phyloP scores from a whole-genome alignment of 108 stramenopile genomes.

The Skeletonema tropicum region DNA sequence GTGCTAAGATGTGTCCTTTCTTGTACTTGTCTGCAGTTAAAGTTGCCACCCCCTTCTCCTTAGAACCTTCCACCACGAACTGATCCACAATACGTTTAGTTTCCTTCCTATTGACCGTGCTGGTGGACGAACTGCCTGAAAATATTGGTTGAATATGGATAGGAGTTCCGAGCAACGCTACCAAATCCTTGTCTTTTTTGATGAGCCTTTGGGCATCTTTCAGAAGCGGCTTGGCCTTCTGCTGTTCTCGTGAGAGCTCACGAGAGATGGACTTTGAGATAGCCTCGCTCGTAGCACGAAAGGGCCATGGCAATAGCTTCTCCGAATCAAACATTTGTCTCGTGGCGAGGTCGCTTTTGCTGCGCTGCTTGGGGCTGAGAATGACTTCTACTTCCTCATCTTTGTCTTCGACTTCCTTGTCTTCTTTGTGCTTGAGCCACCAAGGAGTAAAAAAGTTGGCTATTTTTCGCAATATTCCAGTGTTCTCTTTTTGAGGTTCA shows the following conservation, averaged over 20 bases:
- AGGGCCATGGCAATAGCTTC: conserved; percentile 6
- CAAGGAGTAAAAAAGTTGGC: background rate
- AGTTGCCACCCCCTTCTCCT: conserved; percentile 14
- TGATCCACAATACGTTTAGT: conserved; percentile 4
- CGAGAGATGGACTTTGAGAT: conserved; percentile 5
- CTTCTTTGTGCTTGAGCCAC: background rate
- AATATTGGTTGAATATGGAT: conserved; percentile 6
- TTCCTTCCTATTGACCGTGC: background rate
- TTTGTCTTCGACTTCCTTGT: background rate
- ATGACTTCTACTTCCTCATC: background rate
- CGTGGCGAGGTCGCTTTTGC: background rate
- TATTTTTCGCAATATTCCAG: background rate
- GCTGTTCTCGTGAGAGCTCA: conserved; percentile 7
- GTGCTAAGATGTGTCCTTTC: conserved; percentile 6
- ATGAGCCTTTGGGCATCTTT: conserved; percentile 3
- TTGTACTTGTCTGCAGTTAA: conserved; percentile 10
- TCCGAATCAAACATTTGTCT: background rate
- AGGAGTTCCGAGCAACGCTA: conserved; percentile 10
- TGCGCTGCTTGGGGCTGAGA: background rate
- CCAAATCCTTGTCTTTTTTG: background rate
- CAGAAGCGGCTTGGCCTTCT: conserved; percentile 8
- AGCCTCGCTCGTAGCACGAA: conserved; percentile 5
- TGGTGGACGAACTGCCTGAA: conserved; percentile 1
- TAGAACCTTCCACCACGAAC: conserved; percentile 5
- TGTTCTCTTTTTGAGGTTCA: conserved; percentile 1